Evolutionary conservation across 164 flowering plant genomes (phyloP), one percentile per base, ranked within the genome.

Genomic region (Echeveria elegans): DNA sequence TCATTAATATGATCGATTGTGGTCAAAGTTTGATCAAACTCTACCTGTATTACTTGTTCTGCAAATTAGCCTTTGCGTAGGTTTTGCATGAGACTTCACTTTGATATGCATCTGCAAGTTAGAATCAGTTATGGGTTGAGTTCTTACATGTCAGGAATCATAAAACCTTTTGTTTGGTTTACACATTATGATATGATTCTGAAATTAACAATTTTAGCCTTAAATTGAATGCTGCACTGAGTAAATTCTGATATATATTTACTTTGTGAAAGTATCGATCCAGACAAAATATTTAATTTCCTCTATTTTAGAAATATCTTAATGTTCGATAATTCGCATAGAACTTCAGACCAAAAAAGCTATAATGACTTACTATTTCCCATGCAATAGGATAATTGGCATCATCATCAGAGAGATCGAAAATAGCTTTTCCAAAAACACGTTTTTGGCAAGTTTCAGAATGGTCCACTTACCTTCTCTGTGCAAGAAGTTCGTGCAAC

Each of bases 371-470:
- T 28, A 26, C 32, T 10, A 24, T 30, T 31, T 63, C 26, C 60
- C 45, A 50, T 74, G 67, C 66, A 19, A 74, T 88, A 95, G 99
- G 84, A 84, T 86, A 66, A 90, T 92, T 36, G 82, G 84, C 52
- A 78, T 79, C 72, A 90, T 95, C 71, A 76, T 92, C 15, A 92
- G 85, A 77, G 99, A 95, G 78, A 69, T 95, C 69, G 99, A 92
- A 75, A 80, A 82, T 59, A 84, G 75, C 77, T 88, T 95, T 73
- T 77, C 86, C 38, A 90, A 86, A 82, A 81, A 79, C 66, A 84
- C 88, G 43, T 79, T 95, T 72, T 92, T 95, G 68, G 75, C 83
- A 59, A 88, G 86, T 77, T 90, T 92, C 80, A 84, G 89, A 78
- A 88, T 82, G 91, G 75, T 75, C 69, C 69, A 81, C 66, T 76